Evolutionary conservation across 768 basidiomycete genomes (phyloP).

Genomic region (Tricholomella constricta): DNA sequence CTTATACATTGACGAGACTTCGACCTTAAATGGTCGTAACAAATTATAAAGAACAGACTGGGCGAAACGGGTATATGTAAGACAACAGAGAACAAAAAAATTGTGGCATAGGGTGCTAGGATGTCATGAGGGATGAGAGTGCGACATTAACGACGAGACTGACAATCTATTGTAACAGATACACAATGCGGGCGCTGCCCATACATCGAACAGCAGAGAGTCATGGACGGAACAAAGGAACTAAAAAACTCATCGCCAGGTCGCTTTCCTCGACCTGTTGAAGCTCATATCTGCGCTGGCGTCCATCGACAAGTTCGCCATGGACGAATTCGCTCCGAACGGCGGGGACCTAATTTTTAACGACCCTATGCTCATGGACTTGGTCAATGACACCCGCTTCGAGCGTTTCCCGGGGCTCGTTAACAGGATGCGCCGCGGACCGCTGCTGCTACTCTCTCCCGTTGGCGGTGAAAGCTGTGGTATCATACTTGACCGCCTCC

Average conservation of each 20-base stretch:
- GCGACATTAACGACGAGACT: constrained; percentile 12
- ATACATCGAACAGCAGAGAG: constrained; percentile 4
- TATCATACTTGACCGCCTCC: constrained; percentile 81
- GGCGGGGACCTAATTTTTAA: constrained; percentile 28
- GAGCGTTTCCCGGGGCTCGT: constrained; percentile 61
- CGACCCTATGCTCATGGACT: constrained; percentile 35
- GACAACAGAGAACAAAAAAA: constrained; percentile 12
- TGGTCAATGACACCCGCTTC: constrained; percentile 58
- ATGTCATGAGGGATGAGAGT: constrained; percentile 10
- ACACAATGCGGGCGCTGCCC: constrained; percentile 17
- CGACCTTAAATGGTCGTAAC: constrained; percentile 5
- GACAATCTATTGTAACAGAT: constrained; percentile 16
- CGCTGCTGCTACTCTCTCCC: constrained; percentile 34
- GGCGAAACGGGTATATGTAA: constrained; percentile 25
- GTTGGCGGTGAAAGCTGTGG: constrained; percentile 59
- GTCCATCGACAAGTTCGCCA: constrained; percentile 40
- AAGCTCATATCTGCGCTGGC: constrained; percentile 52
- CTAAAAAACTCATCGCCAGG: constrained; percentile 52
- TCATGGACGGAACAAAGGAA: constrained; percentile 12
- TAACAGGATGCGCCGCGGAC: constrained; percentile 38
- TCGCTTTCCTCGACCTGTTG: constrained; percentile 46
- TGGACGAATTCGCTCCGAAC: constrained; percentile 22
- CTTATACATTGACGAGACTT: constrained; percentile 6
- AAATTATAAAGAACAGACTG: background rate
- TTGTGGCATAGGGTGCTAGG: constrained; percentile 18